Evolutionary conservation across 495 filamentous ascomycete genomes (phyloP), one percentile per base, ranked within the genome.

Genomic region (Cairneyella variabilis): DNA sequence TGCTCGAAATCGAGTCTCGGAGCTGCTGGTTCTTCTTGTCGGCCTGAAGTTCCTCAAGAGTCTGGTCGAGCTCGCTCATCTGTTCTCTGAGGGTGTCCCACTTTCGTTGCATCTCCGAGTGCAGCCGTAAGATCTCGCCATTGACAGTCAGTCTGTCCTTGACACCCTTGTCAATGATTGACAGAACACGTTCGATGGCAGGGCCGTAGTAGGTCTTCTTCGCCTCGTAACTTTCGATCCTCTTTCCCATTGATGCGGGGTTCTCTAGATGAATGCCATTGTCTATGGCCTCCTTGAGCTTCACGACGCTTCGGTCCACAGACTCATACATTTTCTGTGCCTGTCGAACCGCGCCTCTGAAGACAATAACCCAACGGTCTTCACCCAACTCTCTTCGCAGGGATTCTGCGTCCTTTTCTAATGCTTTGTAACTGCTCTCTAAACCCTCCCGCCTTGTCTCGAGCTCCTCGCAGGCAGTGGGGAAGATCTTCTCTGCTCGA

Each of bases 171-270:
- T 93, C 89, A 39, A 97, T 96, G 65, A 97, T 93, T 17, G 81
- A 79, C 37, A 97, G 71, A 11, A 97, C 89, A 40, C 90, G 82
- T 64, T 91, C 89, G 60, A 98, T 95, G 2, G 93, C 90, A n/a
- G 90, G 88, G 6, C 91, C 85, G 64, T 97, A 98, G 66, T 97
- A 92, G 56, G 83, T 82, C 66, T 91, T 95, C 74, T 97, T 98
- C 21, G 89, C 88, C 69, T 97, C 91, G 69, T 95, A 97, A 53
- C 77, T 95, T 69, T 96, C 90, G 20, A 95, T 83, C 64, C 86
- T 90, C 69, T 90, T 91, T 48, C 77, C 76, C 61, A 90, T 76
- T 0, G 72, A 69, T 0, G 81, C 71, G 18, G 78, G 79, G 54
- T 87, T 88, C 23, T 83, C 84, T 18, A 89, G 65, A 40, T 90